Evolutionary conservation across 495 filamentous ascomycete genomes (phyloP).

Genomic region (Podospora pseudoanserina): DNA sequence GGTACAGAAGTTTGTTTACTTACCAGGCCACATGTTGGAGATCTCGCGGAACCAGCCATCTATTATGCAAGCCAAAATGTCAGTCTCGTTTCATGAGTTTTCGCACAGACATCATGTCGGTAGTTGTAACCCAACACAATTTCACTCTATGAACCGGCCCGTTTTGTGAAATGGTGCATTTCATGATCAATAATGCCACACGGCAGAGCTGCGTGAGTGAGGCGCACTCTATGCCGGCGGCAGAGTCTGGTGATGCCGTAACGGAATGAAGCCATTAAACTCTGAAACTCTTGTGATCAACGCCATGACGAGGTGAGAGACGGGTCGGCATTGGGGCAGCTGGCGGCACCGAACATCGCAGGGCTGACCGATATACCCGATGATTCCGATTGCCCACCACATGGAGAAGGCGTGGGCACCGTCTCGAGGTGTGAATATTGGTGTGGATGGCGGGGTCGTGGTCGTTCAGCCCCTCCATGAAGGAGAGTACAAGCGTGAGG

Average conservation of each 20-base stretch:
- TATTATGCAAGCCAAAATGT: constrained; percentile 31
- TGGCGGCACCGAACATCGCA: not conserved
- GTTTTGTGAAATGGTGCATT: not conserved
- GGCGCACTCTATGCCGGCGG: not conserved
- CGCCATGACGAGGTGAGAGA: not conserved
- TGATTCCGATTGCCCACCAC: not conserved
- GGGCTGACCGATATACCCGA: constrained; percentile 4
- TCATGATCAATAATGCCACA: not conserved
- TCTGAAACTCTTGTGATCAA: not conserved
- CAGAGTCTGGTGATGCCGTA: not conserved
- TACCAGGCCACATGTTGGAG: constrained; percentile 92
- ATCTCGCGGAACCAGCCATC: constrained; percentile 99
- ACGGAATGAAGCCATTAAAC: not conserved
- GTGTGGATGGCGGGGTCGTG: not conserved
- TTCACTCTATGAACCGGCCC: not conserved
- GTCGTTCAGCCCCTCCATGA: not conserved
- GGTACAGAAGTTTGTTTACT: constrained; percentile 22
- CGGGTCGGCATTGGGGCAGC: not conserved
- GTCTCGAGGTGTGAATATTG: not conserved
- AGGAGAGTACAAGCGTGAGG: not conserved
- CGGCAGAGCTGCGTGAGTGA: constrained; percentile 1
- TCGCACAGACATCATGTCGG: constrained; percentile 5
- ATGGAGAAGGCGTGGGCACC: not conserved
- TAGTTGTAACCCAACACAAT: constrained; percentile 1
- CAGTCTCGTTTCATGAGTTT: constrained; percentile 7